These are phyloP conservation scores for Saccharomycopsis fodiens DNA, from an alignment of 805 yeast genomes.

Conservation along the genomic window DNA sequence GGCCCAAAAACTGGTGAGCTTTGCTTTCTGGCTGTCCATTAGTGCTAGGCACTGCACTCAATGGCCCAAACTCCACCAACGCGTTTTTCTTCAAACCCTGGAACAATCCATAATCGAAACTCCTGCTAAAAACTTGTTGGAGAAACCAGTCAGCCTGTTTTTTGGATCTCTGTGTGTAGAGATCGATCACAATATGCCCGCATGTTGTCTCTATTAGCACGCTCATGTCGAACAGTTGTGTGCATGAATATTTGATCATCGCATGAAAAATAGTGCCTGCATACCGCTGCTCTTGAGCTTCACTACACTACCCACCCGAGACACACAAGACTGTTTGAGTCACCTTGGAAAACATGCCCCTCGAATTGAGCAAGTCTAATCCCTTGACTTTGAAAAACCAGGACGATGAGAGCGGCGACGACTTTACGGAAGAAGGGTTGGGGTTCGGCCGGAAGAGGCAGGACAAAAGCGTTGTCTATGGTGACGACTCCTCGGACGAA, in stretches of 20 bases:
- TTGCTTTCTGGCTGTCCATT: conserved; percentile 20
- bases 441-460: conserved; percentile 10
- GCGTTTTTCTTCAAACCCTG: conserved; percentile 34
- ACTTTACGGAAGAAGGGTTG: conserved; percentile 6
- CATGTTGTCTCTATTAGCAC: conserved; percentile 31
- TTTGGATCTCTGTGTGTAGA: conserved; percentile 31
- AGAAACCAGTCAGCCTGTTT: conserved; percentile 39
- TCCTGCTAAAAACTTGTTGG: conserved; percentile 44
- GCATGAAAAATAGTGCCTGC: background rate
- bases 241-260: background rate
- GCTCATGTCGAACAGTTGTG: conserved; percentile 29
- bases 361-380: conserved; percentile 8
- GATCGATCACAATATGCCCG: conserved; percentile 48
- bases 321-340: background rate
- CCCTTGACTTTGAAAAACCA: conserved; percentile 1
- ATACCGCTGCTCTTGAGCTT: too few species aligned
- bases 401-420: conserved; percentile 9
- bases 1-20: conserved; percentile 30
- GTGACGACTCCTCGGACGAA: conserved; percentile 17
- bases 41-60: conserved; percentile 32
- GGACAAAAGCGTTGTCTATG: background rate
- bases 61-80: conserved; percentile 41
- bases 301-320: too few species aligned
- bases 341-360: background rate
- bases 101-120: conserved; percentile 46